Evolutionary conservation across 345 rosid species (phyloP).

Genomic region (Clausena lansium): DNA sequence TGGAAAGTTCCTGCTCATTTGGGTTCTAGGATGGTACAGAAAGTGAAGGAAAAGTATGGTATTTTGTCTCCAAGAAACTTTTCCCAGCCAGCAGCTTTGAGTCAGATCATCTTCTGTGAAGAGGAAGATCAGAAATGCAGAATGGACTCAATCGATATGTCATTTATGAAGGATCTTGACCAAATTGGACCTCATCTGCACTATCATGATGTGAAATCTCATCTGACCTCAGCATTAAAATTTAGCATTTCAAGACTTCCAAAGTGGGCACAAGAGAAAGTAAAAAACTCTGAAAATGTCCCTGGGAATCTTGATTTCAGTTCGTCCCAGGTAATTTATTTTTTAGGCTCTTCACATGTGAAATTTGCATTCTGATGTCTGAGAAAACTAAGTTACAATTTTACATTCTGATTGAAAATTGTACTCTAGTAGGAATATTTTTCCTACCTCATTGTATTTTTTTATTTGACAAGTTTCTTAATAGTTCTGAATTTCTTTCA

Average conservation of each 20-base stretch:
- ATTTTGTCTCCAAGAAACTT: conserved; percentile 41
- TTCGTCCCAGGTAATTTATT: conserved; percentile 49
- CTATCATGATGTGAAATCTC: conserved; percentile 33
- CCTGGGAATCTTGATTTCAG: conserved; percentile 31
- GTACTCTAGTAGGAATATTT: not conserved
- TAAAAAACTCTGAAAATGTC: conserved; percentile 31
- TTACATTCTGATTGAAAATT: not conserved
- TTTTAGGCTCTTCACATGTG: conserved; percentile 9
- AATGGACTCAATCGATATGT: conserved; percentile 24
- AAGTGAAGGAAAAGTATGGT: conserved; percentile 40
- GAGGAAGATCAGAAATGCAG: conserved; percentile 36
- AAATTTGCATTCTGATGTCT: conserved; percentile 16
- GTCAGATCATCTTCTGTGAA: conserved; percentile 30
- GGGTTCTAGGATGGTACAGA: conserved; percentile 51
- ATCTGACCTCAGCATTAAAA: conserved; percentile 57
- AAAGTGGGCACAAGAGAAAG: conserved; percentile 79
- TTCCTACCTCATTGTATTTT: not conserved
- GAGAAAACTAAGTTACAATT: not conserved
- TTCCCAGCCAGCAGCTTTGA: conserved; percentile 33
- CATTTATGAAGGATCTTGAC: conserved; percentile 23
- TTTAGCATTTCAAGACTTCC: conserved; percentile 83
- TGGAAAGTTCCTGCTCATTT: conserved; percentile 70
- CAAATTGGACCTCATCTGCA: conserved; percentile 15
- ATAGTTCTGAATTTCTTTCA: conserved; percentile 3
- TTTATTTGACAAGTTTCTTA: conserved; percentile 4